phyloP scores from a whole-genome alignment of 2,329 filamentous ascomycete genomes.

The Byssothecium circinans region DNA sequence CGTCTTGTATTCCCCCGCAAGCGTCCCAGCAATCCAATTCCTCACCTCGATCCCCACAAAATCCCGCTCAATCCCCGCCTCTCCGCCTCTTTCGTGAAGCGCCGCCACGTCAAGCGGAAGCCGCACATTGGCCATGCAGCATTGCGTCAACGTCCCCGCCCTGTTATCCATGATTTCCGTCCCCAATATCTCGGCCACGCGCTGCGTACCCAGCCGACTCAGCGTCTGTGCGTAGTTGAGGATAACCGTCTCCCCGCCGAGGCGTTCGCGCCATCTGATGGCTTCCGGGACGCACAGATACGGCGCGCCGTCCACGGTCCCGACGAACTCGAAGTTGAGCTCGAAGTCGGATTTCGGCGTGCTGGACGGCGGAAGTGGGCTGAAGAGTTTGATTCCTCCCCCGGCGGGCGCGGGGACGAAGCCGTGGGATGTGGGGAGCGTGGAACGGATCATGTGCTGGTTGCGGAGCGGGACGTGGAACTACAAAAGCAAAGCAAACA shows the following conservation, averaged over 20 bases:
- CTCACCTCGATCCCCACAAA: conserved; percentile 35
- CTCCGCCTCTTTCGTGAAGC: conserved; percentile 22
- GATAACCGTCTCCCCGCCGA: conserved; percentile 75
- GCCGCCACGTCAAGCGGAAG: conserved; percentile 62
- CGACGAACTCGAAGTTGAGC: conserved; percentile 72
- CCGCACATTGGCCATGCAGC: conserved; percentile 71
- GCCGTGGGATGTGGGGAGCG: conserved; percentile 79
- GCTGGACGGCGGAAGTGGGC: conserved; percentile 12
- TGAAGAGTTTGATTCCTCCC: conserved; percentile 12
- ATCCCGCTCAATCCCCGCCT: conserved; percentile 20
- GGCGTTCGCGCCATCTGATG: conserved; percentile 68
- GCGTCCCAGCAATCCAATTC: conserved; percentile 44
- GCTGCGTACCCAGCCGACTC: conserved; percentile 63
- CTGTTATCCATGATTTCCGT: conserved; percentile 73
- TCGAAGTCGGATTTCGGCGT: conserved; percentile 63
- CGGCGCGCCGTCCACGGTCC: conserved; percentile 72
- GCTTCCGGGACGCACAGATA: conserved; percentile 73
- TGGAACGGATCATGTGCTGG: conserved; percentile 72
- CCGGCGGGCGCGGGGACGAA: conserved; percentile 58
- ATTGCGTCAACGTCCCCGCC: conserved; percentile 63
- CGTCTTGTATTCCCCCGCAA: conserved; percentile 65
- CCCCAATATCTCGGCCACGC: conserved; percentile 64
- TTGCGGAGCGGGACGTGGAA: conserved; percentile 78
- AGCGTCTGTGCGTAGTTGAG: conserved; percentile 64
- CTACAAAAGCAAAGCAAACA: neutral